Conservation (phyloP, 2,329 filamentous ascomycete species). For the Clonostachys rosea region DNA sequence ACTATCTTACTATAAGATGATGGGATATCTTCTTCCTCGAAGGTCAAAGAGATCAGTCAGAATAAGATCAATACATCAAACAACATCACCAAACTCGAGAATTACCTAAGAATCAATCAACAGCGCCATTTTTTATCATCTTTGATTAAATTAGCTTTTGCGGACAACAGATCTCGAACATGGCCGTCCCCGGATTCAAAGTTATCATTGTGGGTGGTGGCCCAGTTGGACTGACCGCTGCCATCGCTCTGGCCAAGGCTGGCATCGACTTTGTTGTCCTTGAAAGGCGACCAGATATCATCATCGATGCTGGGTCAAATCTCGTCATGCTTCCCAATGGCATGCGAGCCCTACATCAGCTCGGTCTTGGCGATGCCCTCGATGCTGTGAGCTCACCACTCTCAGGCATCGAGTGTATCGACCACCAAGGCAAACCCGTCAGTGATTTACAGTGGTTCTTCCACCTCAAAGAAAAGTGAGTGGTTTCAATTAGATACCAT, state of each 20-base stretch:
- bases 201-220: neutral
- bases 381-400: constrained; percentile 12
- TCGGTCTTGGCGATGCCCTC: constrained; percentile 17
- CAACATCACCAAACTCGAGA: too few species aligned
- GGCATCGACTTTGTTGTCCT: constrained; percentile 31
- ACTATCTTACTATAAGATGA: too few species aligned
- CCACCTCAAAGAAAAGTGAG: constrained; percentile 14
- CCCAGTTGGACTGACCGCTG: neutral
- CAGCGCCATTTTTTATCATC: too few species aligned
- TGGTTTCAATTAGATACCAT: too few species aligned
- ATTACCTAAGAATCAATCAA: too few species aligned
- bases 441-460: constrained; percentile 13
- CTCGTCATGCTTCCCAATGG: constrained; percentile 19
- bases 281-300: constrained; percentile 18
- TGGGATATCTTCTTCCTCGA: too few species aligned
- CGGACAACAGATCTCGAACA: neutral
- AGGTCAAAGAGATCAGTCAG: too few species aligned
- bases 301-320: constrained; percentile 20
- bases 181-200: constrained; percentile 6
- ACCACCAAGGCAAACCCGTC: constrained; percentile 15
- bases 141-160: too few species aligned
- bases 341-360: constrained; percentile 20
- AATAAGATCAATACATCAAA: too few species aligned
- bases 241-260: neutral
- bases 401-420: constrained; percentile 10